Base-by-base conservation (phyloP, 1,139 yeast genomes). In the Suhomyces maxii region DNA sequence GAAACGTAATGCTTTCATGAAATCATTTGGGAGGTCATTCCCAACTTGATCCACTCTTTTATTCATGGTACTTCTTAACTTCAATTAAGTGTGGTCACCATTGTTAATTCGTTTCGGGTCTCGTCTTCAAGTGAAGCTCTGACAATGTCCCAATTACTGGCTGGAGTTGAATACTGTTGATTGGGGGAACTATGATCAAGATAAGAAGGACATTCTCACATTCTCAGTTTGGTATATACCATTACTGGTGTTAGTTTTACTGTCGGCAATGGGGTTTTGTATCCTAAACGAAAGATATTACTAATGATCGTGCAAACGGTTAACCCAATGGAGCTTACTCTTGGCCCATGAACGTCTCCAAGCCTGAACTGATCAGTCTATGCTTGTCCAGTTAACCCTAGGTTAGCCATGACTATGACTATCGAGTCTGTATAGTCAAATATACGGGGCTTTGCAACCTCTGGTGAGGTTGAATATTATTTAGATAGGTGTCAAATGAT, bases 321-420 rank as follows among this genome's bases (percentile, higher is more conserved):
- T 75, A 84, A 86, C 95, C 79, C 93, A 85, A 86, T 86, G 95
- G 93, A 86, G 95, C 95, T 86, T 84, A 86, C 85, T 84, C 85
- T 82, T 75, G 81, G 67, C 63, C 73, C 81, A 82, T 80, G 86
- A 73, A 79, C 73, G 77, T 71, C 79, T 53, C 36, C 46, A 46
- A 40, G 46, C 46, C 37, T 34, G 42, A 39, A 33, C 46, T 42
- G 42, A 33, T 34, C 4, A 18, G 23, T 18, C 23, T 18, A 18
- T 18, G 23, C 23, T 18, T 4, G 23, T 18, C 23, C 23, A 18
- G 23, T 18, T 18, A 34, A 23, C 23, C 40, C 36, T 11, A 28
- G 26, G n/a, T 26, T 25, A 14, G 34, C 39, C 33, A 23, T 14
- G 28, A 14, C n/a, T 32, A 23, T 14, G 28, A 14, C n/a, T 32